Evolutionary conservation across 192 early-diverging fungal species (phyloP).

Genomic region (Rhizoclosmatium globosum): DNA sequence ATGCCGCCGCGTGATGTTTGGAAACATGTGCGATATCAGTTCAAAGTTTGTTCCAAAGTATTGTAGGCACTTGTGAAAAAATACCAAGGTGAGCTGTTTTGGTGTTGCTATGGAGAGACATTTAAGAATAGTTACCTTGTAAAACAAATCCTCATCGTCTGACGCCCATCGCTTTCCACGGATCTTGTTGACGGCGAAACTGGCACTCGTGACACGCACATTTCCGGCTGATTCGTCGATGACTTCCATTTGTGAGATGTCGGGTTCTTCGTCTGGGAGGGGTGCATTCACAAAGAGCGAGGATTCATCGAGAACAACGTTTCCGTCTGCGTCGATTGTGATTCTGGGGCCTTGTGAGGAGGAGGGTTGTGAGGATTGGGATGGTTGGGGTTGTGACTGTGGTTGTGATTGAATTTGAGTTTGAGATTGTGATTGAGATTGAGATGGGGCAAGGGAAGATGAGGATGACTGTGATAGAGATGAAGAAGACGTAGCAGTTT

Average conservation of each 20-base stretch:
- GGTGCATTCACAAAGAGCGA: constrained; percentile 7
- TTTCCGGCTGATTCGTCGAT: constrained; percentile 19
- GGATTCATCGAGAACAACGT: constrained; percentile 20
- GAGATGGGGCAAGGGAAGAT: not conserved
- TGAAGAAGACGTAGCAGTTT: not conserved
- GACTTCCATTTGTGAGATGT: constrained; percentile 23
- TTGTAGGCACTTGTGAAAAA: constrained; percentile 7
- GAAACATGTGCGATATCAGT: constrained; percentile 17
- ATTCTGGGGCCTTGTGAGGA: not conserved
- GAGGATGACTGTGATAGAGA: not conserved
- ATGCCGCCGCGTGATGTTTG: constrained; percentile 18
- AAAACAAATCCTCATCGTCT: constrained; percentile 24
- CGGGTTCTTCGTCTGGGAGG: not conserved
- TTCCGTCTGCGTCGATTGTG: constrained; percentile 8
- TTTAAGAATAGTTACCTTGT: not conserved
- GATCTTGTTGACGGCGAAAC: constrained; percentile 1
- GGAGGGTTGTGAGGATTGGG: not conserved
- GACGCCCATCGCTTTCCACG: constrained; percentile 5
- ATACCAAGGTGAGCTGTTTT: too few species aligned
- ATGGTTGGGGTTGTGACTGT: not conserved
- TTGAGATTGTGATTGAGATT: not conserved
- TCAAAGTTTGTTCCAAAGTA: constrained; percentile 33
- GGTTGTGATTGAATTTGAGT: too few species aligned
- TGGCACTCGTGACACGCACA: constrained; percentile 2
- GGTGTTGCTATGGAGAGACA: too few species aligned